Conservation (phyloP, 331 rosid genomes). For the Malus hybrid region DNA sequence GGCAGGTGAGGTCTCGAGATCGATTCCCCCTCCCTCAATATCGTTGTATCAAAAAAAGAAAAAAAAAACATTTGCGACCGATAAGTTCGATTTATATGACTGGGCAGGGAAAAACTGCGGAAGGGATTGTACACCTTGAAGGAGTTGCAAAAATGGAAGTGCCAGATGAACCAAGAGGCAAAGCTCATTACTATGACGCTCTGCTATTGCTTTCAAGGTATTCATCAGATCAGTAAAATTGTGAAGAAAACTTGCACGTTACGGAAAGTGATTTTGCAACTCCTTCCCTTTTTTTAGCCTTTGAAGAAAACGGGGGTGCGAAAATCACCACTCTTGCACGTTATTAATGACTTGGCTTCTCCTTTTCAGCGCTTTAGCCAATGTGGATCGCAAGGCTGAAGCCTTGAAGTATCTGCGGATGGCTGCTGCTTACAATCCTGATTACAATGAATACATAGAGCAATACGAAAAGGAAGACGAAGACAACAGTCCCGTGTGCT, state of each 20-base stretch:
- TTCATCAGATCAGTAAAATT: conserved; percentile 1
- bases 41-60: too few species aligned
- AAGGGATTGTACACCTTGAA: conserved; percentile 73
- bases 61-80: not conserved
- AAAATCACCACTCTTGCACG: too few species aligned
- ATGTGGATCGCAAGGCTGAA: conserved; percentile 64
- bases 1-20: conserved; percentile 47
- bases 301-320: not conserved
- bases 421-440: conserved; percentile 65
- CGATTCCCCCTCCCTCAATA: too few species aligned
- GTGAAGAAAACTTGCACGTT: not conserved
- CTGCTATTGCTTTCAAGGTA: conserved; percentile 69
- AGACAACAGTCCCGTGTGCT: too few species aligned
- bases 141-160: conserved; percentile 63
- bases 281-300: too few species aligned
- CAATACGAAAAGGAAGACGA: conserved; percentile 56
- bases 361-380: conserved; percentile 52
- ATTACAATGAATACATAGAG: conserved; percentile 49
- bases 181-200: conserved; percentile 73
- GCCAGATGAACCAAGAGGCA: conserved; percentile 69
- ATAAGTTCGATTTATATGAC: not conserved
- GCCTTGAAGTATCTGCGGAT: conserved; percentile 67
- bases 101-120: conserved; percentile 56
- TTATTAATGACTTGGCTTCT: not conserved
- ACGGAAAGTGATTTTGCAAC: too few species aligned